These are phyloP conservation scores for Metahyphopichia silvanorum DNA, from an alignment of 805 yeast species.

Conservation along the genomic window DNA sequence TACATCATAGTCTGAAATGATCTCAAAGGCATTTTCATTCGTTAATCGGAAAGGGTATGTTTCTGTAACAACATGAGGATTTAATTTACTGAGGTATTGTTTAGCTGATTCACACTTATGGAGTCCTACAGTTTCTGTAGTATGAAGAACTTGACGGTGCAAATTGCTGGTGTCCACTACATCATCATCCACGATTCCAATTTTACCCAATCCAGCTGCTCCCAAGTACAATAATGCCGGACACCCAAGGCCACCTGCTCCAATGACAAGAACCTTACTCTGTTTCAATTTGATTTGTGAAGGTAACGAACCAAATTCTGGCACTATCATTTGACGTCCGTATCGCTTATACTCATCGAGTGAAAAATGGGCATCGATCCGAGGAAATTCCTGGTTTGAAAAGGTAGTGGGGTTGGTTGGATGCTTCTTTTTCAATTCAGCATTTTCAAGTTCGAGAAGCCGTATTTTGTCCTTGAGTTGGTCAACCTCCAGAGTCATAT, in stretches of 20 bases:
- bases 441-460: slow-evolving; percentile 15
- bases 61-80: slow-evolving; percentile 61
- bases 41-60: slow-evolving; percentile 53
- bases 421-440: neutral
- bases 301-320: slow-evolving; percentile 56
- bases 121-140: slow-evolving; percentile 61
- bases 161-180: slow-evolving; percentile 78
- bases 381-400: slow-evolving; percentile 3
- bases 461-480: slow-evolving; percentile 11
- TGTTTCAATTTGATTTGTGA: slow-evolving; percentile 56
- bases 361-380: slow-evolving; percentile 18
- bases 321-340: slow-evolving; percentile 95
- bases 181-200: slow-evolving; percentile 90
- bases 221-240: slow-evolving; percentile 83
- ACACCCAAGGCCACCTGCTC: slow-evolving; percentile 97
- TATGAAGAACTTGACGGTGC: slow-evolving; percentile 86
- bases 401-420: neutral
- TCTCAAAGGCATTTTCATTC: slow-evolving; percentile 57
- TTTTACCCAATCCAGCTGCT: slow-evolving; percentile 82
- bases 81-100: slow-evolving; percentile 47
- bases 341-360: slow-evolving; percentile 76
- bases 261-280: slow-evolving; percentile 70
- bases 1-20: slow-evolving; percentile 65
- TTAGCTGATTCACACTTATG: slow-evolving; percentile 80
- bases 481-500: neutral